Base-by-base conservation (phyloP, 2,329 filamentous ascomycete genomes). In the Incumbomyces lentus region DNA sequence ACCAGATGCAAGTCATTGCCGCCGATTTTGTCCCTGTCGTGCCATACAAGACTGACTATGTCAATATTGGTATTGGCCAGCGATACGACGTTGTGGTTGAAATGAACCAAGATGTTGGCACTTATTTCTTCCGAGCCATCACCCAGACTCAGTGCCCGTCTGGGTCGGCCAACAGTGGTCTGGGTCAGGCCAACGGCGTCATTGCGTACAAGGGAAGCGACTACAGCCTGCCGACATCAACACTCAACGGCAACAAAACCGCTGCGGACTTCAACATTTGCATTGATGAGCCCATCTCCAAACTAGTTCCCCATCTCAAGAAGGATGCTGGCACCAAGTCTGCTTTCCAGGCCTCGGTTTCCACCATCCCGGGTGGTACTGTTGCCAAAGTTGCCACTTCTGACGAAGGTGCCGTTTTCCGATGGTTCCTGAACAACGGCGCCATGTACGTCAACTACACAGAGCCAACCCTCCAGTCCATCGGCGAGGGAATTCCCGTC, bases 1-100 rank as follows among this genome's bases (percentile, higher is more conserved):
- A 82, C 58, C 69, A 58, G 0, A 59, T 82, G 53, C 73, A 66
- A 0, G 76, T 82, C 31, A 77, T 82, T 33, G 67, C 71, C 0
- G 64, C 62, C n/a, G 79, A 55, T 39, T 52, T 50, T 13, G 74
- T 81, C 0, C 75, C 78, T 2, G 68, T 82, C 18, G 55, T 66
- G 18, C 78, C 78, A 0, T 82, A 73, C 49, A 61, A 62, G 1
- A 71, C 76, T 1, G 64, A 67, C 0, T 63, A 62, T 16, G 41
- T 78, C 3, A 63, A 64, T 19, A 56, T 75, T 38, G 65, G 61
- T 6, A 70, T 73, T 52, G 70, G 70, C 58, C 64, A 68, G 53
- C 60, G 65, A 7, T 68, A 67, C 50, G 64, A 68, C 43, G 55
- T 68, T 14, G 49, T 75, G 18, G 63, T 75, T 7, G 60, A 60